These are phyloP conservation scores for Avena sativa DNA, from an alignment of 176 grass and related monocot genomes.

Conservation along the genomic window DNA sequence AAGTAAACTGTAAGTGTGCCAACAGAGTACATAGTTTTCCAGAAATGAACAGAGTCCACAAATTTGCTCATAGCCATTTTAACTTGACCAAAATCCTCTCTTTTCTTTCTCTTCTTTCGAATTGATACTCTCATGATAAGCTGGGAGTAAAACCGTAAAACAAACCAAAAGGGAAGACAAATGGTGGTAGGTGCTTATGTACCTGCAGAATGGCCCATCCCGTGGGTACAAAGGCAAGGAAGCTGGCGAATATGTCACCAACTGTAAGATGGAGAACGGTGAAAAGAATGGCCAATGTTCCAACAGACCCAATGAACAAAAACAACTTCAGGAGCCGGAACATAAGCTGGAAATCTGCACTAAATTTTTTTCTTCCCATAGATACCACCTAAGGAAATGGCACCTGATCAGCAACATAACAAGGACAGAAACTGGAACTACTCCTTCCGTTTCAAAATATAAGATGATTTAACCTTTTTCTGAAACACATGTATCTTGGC, in stretches of 20 bases:
- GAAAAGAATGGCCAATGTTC: slow-evolving; percentile 81
- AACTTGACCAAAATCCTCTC: not conserved
- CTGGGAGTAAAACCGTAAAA: not conserved
- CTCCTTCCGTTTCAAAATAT: no score
- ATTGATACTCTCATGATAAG: slow-evolving; percentile 17
- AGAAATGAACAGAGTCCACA: not conserved
- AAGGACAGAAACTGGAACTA: not conserved
- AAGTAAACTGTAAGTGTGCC: not conserved
- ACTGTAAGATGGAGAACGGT: slow-evolving; percentile 76
- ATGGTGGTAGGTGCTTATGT: slow-evolving; percentile 30
- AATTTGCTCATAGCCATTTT: slow-evolving; percentile 2
- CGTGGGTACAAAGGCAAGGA: slow-evolving; percentile 87
- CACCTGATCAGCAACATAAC: slow-evolving; percentile 38
- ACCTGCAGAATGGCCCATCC: slow-evolving; percentile 92
- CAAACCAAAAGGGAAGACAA: slow-evolving; percentile 4
- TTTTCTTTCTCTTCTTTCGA: not conserved
- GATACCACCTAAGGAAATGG: slow-evolving; percentile 70
- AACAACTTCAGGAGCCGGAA: slow-evolving; percentile 90
- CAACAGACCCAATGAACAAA: slow-evolving; percentile 79
- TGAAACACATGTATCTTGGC: no score
- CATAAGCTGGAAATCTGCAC: slow-evolving; percentile 91
- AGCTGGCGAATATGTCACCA: slow-evolving; percentile 78
- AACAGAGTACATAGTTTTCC: not conserved
- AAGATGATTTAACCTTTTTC: no score
- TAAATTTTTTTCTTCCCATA: slow-evolving; percentile 91